Evolutionary conservation across 2,329 filamentous ascomycete species (phyloP).

Genomic region (Lachnellula occidentalis): DNA sequence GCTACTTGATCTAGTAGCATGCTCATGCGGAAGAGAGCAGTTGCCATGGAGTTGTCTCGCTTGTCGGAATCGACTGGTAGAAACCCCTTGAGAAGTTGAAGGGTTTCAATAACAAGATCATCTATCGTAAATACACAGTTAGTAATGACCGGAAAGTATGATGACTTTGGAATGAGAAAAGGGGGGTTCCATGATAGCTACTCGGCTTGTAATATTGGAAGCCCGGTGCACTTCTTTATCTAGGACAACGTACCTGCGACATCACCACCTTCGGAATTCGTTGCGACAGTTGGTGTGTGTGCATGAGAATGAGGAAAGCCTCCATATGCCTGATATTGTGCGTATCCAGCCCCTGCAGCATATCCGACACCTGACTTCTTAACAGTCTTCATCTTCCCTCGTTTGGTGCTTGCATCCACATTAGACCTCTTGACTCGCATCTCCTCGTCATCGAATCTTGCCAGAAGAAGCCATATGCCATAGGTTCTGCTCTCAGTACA

Average conservation of each 20-base stretch:
- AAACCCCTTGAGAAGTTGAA: slow-evolving; percentile 12
- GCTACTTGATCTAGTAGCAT: slow-evolving; percentile 15
- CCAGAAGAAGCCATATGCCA: slow-evolving; percentile 16
- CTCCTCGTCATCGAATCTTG: slow-evolving; percentile 13
- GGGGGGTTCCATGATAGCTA: no score
- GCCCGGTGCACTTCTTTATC: neutral
- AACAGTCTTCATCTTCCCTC: neutral
- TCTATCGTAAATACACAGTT: slow-evolving; percentile 3
- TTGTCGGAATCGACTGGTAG: slow-evolving; percentile 2
- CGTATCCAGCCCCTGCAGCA: slow-evolving; percentile 2
- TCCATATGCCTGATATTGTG: no score
- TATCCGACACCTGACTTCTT: slow-evolving; percentile 13
- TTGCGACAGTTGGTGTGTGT: no score
- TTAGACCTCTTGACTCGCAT: neutral
- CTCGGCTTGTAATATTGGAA: neutral
- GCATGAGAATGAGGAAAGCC: no score
- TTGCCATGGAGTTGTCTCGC: slow-evolving; percentile 1
- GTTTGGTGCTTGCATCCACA: neutral
- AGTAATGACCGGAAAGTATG: neutral
- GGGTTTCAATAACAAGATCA: slow-evolving; percentile 11
- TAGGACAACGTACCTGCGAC: neutral
- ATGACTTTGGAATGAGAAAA: no score
- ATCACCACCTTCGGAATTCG: neutral
- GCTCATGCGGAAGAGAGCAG: slow-evolving; percentile 12
- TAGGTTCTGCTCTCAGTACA: slow-evolving; percentile 14